Evolutionary conservation across 2,329 filamentous ascomycete species (phyloP).

Genomic region (Trichoderma koningiopsis): DNA sequence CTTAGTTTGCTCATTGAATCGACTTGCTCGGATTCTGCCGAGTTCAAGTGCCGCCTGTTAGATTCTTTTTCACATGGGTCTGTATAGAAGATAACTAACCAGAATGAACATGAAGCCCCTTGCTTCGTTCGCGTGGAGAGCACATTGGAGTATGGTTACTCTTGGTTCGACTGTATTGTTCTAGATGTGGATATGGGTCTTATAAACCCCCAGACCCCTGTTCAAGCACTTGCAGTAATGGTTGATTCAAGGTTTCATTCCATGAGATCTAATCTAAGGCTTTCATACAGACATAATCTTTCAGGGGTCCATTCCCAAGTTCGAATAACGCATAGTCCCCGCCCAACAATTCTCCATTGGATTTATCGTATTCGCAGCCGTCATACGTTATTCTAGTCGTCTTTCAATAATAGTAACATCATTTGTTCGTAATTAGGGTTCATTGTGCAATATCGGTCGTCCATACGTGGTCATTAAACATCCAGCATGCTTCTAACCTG

Average conservation of each 20-base stretch:
- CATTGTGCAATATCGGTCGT: neutral
- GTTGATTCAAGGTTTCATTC: neutral
- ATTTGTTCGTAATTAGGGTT: neutral
- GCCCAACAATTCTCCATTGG: neutral
- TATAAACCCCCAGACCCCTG: neutral
- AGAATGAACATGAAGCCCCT: neutral
- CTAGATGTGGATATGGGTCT: neutral
- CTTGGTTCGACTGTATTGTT: neutral
- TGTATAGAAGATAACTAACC: neutral
- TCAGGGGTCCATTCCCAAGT: neutral
- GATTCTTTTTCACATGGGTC: neutral
- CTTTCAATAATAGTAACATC: neutral
- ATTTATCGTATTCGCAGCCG: neutral
- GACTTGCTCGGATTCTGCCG: neutral
- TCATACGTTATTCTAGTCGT: neutral
- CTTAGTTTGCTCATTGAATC: neutral
- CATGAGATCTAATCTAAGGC: neutral
- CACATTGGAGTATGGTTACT: neutral
- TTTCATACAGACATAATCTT: neutral
- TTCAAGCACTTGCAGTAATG: neutral
- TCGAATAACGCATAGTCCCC: neutral
- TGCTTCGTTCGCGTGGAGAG: neutral
- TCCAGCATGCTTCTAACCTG: slow-evolving; percentile 62
- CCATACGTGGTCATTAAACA: slow-evolving; percentile 39
- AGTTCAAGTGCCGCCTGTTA: neutral